phyloP scores from a whole-genome alignment of 208 protist species.

The Acanthamoeba culbertsoni region DNA sequence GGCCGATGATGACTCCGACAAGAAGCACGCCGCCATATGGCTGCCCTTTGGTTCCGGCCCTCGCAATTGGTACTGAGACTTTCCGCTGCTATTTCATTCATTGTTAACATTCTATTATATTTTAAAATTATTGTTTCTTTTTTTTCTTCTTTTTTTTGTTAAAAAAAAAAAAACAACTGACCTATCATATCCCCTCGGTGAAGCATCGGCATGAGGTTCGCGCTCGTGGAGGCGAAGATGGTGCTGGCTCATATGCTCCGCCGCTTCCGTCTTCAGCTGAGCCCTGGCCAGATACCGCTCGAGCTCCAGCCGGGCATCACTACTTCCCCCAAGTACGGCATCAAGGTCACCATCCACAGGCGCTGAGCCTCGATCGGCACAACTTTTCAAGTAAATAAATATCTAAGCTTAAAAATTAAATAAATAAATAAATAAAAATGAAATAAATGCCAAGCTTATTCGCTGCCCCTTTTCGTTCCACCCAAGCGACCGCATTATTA shows the following conservation, averaged over 20 bases:
- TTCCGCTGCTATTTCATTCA: background rate
- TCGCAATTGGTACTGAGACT: conserved; percentile 39
- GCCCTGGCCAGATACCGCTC: conserved; percentile 18
- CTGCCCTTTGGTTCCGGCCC: conserved; percentile 9
- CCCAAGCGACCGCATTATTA: no score
- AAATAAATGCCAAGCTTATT: no score
- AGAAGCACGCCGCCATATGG: background rate
- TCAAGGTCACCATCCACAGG: background rate
- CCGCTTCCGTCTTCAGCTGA: background rate
- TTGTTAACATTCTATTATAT: no score
- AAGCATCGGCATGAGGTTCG: conserved; percentile 38
- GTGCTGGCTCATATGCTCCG: background rate
- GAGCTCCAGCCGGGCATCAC: conserved; percentile 21
- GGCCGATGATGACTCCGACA: background rate
- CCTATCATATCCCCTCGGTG: no score
- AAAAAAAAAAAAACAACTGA: no score
- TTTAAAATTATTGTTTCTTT: no score
- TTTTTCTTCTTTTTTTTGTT: no score
- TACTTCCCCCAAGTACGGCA: conserved; percentile 37
- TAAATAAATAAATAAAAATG: background rate
- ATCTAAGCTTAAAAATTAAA: background rate
- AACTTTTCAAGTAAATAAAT: background rate
- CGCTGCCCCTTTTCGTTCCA: no score
- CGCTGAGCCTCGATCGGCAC: no score
- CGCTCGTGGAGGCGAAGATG: conserved; percentile 17